These are phyloP conservation scores for Phialophora expanda DNA, from an alignment of 2,329 filamentous ascomycete genomes.

Conservation along the genomic window DNA sequence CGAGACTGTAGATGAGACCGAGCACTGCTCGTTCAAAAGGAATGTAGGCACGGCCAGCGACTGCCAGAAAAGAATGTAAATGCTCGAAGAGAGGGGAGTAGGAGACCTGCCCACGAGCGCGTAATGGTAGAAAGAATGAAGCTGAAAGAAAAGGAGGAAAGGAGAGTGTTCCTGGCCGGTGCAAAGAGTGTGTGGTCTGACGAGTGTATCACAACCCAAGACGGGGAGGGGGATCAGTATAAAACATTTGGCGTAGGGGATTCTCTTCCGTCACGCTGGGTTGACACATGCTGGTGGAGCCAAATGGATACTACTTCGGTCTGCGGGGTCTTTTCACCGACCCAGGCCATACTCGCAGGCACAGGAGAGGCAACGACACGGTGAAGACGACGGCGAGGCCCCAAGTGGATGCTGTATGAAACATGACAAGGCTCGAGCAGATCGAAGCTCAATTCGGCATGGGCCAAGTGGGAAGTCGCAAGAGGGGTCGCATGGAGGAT, in stretches of 20 bases:
- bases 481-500: conserved; percentile 12
- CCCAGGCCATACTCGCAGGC: conserved; percentile 8
- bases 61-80: conserved; percentile 30
- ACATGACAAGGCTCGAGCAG: conserved; percentile 18
- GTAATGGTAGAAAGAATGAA: conserved; percentile 12
- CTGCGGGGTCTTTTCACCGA: conserved; percentile 15
- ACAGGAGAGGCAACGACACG: not conserved
- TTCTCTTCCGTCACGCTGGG: conserved; percentile 15
- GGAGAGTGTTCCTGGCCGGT: conserved; percentile 20
- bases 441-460: not conserved
- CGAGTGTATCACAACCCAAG: conserved; percentile 9
- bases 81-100: conserved; percentile 16
- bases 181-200: conserved; percentile 35
- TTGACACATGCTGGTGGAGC: conserved; percentile 22
- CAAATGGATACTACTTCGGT: conserved; percentile 14
- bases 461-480: conserved; percentile 17
- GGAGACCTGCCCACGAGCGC: conserved; percentile 31
- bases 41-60: conserved; percentile 36
- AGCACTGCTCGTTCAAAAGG: conserved; percentile 33
- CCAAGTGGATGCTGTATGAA: conserved; percentile 20
- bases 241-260: conserved; percentile 32
- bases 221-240: conserved; percentile 25
- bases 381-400: conserved; percentile 13
- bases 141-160: conserved; percentile 6
- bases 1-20: conserved; percentile 32